Base-by-base conservation (phyloP, 2,329 filamentous ascomycete species). In the Arthrobotrys musiformis region DNA sequence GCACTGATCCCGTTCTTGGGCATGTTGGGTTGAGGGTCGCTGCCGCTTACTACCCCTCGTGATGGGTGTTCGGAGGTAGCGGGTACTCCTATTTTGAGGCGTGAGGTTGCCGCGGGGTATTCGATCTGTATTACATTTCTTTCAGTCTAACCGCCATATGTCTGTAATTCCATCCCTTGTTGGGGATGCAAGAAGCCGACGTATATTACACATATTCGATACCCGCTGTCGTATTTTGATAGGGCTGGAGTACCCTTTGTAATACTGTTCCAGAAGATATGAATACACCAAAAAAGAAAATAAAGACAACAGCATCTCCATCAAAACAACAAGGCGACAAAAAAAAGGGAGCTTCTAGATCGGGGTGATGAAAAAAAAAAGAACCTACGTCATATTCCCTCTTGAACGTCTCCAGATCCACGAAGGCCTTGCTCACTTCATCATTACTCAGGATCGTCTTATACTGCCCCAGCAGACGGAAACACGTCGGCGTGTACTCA, bases 401-500 rank as follows among this genome's bases (percentile, higher is more conserved):
- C 84, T 97, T 97, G 85, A 99, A 99, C 24, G 90, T 91, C 79
- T 98, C 95, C 54, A 99, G 84, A 79, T 94, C 93, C 13, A 90
- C 90, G 83, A 98, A 99, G 48, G 92, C 93, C 44, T 87, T 89
- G n/a, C 91, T 88, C n/a, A 99, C 95, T 0, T 89, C 91, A 80
- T 98, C 94, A 82, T 98, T 93, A 30, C 92, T 91, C 30, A 99
- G 85, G 78, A 97, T 93, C 72, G 93, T 96, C 84, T 94, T 97
- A 86, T 99, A 99, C 85, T 99, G 95, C 84, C 97, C 96, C 81
- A 99, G 85, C 75, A 97, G 89, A 42, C 95, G 90, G 82, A 94
- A 92, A 86, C 96, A 99, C 79, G 95, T 97, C 82, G 98, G 95
- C 0, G 94, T 97, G 84, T 99, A 80, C 70, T 97, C 94, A 63